Evolutionary conservation across 805 yeast species (phyloP).

Genomic region (Kodamaea laetipori): DNA sequence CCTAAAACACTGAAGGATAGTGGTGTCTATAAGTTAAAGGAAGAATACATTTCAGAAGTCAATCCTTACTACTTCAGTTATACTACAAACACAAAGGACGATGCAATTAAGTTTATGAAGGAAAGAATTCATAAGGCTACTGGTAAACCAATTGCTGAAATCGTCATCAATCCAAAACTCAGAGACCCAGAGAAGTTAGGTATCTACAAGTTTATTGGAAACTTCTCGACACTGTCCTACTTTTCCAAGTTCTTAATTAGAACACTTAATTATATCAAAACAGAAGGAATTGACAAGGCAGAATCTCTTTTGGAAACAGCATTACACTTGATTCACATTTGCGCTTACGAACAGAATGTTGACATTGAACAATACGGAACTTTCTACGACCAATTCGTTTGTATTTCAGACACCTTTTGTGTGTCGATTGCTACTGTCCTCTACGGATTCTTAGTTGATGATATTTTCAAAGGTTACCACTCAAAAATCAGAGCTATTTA

Average conservation of each 20-base stretch:
- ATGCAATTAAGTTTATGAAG: conserved; percentile 68
- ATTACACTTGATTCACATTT: conserved; percentile 70
- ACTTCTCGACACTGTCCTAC: conserved; percentile 53
- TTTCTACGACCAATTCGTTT: conserved; percentile 32
- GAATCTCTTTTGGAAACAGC: conserved; percentile 62
- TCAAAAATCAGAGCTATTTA: conserved; percentile 62
- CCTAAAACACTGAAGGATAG: conserved; percentile 39
- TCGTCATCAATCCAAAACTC: conserved; percentile 59
- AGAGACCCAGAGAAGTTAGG: conserved; percentile 35
- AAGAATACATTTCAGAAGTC: conserved; percentile 33
- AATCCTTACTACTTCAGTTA: conserved; percentile 80
- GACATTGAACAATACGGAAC: conserved; percentile 32
- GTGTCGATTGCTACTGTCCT: conserved; percentile 42
- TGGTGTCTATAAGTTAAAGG: conserved; percentile 41
- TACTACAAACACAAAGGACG: conserved; percentile 77
- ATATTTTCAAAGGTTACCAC: conserved; percentile 45
- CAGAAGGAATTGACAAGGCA: conserved; percentile 38
- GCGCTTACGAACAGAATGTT: conserved; percentile 35
- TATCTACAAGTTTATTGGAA: conserved; percentile 46
- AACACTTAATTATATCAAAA: conserved; percentile 44
- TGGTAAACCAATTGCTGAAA: conserved; percentile 43
- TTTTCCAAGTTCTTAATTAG: conserved; percentile 56
- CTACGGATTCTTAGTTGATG: conserved; percentile 42
- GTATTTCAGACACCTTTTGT: conserved; percentile 32
- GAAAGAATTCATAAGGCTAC: conserved; percentile 46